Base-by-base conservation (phyloP, 2,329 filamentous ascomycete genomes). In the Aureobasidium sp. region DNA sequence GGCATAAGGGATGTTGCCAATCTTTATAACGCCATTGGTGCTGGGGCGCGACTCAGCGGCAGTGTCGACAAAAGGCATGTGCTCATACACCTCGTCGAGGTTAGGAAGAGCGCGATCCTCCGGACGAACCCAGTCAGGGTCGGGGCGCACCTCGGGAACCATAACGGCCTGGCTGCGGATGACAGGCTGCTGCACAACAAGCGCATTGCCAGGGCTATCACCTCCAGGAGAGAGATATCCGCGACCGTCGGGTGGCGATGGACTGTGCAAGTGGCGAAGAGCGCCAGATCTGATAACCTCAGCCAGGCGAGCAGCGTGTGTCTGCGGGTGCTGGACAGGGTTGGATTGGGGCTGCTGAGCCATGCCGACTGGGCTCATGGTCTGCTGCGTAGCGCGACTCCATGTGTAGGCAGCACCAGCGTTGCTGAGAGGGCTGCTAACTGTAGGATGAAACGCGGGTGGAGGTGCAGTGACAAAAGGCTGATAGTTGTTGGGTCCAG, bases 1-100 rank as follows among this genome's bases (percentile, higher is more conserved):
- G n/a, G 70, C 70, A 65, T 80, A 83, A 0, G 81, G 81, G 34
- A 83, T 81, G 51, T 64, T 68, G 56, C 63, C 68, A 39, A 76
- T 71, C 42, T 69, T 69, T 57, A 75, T 65, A 12, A 72, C 69
- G 36, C 75, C 74, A 63, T 67, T 65, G 17, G 51, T 47, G 17
- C 56, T 41, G 0, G 64, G 48, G 20, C 44, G 34, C 8, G 36
- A 44, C n/a, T 63, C 46, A 9, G 44, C 44, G 12, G 47, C 46
- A 4, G 56, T 63, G 63, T 73, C 68, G 20, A 65, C 65, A 56
- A 74, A 66, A 8, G 71, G 71, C 13, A 73, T 63, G 51, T 64
- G 62, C 4, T 69, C 62, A 46, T 70, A 69, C 26, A 68, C 66
- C 39, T 70, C 66, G 12, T 69, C 67, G 20, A 70, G 26, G 9